Evolutionary conservation across 2,329 filamentous ascomycete species (phyloP).

Genomic region (Phaeosphaeriaceae sp.): DNA sequence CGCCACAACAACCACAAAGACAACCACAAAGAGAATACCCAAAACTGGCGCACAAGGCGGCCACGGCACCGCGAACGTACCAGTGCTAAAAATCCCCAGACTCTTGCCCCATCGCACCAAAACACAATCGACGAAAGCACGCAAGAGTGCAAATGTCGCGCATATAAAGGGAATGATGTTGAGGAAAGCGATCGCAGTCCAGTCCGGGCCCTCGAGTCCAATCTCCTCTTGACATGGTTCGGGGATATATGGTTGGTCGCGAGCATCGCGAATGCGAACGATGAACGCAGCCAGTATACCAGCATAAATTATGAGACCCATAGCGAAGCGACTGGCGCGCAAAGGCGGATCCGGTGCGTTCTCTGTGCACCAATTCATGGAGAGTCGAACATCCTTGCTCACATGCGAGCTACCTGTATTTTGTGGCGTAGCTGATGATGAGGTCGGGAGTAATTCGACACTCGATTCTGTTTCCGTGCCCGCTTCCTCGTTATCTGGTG

Average conservation of each 20-base stretch:
- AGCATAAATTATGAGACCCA: neutral
- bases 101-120: neutral
- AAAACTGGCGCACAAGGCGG: no score
- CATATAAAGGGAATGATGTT: slow-evolving; percentile 19
- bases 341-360: neutral
- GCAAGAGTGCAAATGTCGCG: slow-evolving; percentile 17
- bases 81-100: neutral
- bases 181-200: slow-evolving; percentile 14
- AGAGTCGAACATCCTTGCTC: no score
- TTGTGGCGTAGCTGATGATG: no score
- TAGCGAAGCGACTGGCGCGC: neutral
- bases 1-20: slow-evolving; percentile 4
- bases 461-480: no score
- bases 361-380: neutral
- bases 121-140: slow-evolving; percentile 15
- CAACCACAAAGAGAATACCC: neutral
- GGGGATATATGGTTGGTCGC: neutral
- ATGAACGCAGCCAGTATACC: neutral
- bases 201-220: slow-evolving; percentile 7
- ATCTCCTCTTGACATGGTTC: neutral
- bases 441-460: no score
- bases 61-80: neutral
- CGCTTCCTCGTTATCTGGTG: no score
- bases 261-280: neutral
- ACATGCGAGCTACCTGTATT: no score